Evolutionary conservation across 2,329 filamentous ascomycete species (phyloP), one percentile per base, ranked within the genome.

Genomic region (Neofusicoccum cordaticola): DNA sequence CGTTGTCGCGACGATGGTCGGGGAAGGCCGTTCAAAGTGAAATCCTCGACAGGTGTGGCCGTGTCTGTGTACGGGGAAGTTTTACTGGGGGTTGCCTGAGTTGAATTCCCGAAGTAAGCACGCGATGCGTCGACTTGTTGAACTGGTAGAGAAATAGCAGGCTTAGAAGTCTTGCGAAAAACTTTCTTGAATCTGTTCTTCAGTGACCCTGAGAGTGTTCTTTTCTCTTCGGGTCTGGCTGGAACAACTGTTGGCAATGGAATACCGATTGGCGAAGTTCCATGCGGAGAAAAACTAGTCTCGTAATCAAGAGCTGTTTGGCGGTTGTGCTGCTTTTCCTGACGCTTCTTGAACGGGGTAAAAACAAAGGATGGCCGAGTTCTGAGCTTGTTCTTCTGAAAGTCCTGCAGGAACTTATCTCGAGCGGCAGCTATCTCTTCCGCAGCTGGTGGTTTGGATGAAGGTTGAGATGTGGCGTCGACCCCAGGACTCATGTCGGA

Each of bases 191-290:
- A 70, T 65, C 82, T 90, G 53, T 81, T 83, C 70, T 83, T 89
- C 44, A 92, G 70, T 0, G 83, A 85, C 15, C 80, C 83, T 0
- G 89, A 91, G 13, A 87, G 85, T 37, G 86, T 87, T 27, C 89
- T 82, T 58, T 83, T 87, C n/a, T 61, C 53, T 35, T 78, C 71
- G 2, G 63, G 69, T 47, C 63, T 65, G 7, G 34, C 31, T 2
- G 42, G 11, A n/a, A 6, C 15, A 13, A 19, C 19, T 15, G 41
- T 31, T 9, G 45, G 52, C 17, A 31, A 27, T 4, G 56, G 19
- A 13, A 62, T 19, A 1, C 27, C 56, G 4, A 44, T 15, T 17
- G 53, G 34, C 7, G 48, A 15, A 4, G 56, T 19, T 41, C 39
- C 34, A 42, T 37, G 15, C 22, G 61, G 47, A 53, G 56, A 47